Base-by-base conservation (phyloP, 2,329 filamentous ascomycete genomes). In the Arthroderma sp. region DNA sequence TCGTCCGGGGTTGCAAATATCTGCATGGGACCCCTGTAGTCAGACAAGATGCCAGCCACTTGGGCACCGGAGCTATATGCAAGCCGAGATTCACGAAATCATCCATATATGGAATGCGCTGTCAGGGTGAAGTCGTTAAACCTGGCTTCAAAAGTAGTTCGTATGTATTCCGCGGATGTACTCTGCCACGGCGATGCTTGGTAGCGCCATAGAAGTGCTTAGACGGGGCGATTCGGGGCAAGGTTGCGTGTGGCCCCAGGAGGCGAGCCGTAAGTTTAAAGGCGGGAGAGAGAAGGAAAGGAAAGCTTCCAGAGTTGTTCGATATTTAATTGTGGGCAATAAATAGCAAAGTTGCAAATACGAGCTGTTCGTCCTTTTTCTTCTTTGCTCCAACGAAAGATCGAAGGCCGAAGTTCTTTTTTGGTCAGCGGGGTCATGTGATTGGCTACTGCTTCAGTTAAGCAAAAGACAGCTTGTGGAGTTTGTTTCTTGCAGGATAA, bases 1-100 rank as follows among this genome's bases (percentile, higher is more conserved):
- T 67, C 63, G 8, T 63, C 63, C 7, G 66, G 63, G 8, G 62
- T 59, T 7, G 68, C 58, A 13, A 62, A 60, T 52, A 23, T 9
- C 5, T 13, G 47, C 47, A 35, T 51, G 47, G 47, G 47, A 11
- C 2, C 47, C 47, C 47, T 19, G 41, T 19, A 25, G 47, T 33
- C 28, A 15, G 47, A 19, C 25, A 31, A 5, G 11, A n/a, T n/a
- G 25, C 11, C 41, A 49, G 47, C 28, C 47, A 51, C 47, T 51
- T 33, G 47, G 47, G 28, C 47, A 9, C n/a, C 25, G 41, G 19
- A n/a, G 23, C 41, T 15, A 25, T 47, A 19, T 19, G 15, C 23
- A 51, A 51, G 47, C 47, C 47, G 47, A 51, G 47, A 17, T 17
- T 31, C 15, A 23, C 11, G 9, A 13, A 13, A 19, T 15, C 41